Evolutionary conservation across 73 alveolate species (phyloP).

Genomic region (Paramecium tetraurelia): DNA sequence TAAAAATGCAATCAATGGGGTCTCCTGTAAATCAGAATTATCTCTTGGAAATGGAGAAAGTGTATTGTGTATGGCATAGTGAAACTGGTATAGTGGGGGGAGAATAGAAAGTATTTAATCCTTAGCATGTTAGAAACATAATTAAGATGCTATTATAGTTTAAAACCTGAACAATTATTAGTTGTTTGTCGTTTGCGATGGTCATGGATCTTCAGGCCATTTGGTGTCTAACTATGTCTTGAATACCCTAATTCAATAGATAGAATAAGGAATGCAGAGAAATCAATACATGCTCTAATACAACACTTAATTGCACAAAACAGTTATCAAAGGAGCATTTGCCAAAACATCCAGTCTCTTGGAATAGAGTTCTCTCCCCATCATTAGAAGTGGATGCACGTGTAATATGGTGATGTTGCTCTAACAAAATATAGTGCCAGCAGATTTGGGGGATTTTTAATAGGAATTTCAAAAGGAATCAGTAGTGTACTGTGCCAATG

Average conservation of each 20-base stretch:
- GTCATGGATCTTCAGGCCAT: constrained; percentile 81
- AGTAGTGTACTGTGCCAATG: constrained; percentile 74
- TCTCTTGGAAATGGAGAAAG: background rate
- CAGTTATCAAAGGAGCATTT: background rate
- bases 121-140: background rate
- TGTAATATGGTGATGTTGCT: constrained; percentile 33
- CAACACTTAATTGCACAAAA: constrained; percentile 6
- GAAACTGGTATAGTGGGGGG: constrained; percentile 22
- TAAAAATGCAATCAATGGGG: background rate
- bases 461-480: constrained; percentile 31
- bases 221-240: constrained; percentile 70
- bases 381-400: background rate
- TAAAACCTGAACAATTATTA: background rate
- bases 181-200: constrained; percentile 67
- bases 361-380: background rate
- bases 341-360: background rate
- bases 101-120: background rate
- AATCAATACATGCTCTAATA: constrained; percentile 17
- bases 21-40: background rate
- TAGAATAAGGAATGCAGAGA: background rate
- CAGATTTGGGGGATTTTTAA: background rate
- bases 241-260: constrained; percentile 58
- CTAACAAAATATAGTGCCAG: background rate
- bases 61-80: constrained; percentile 15
- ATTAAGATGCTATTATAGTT: background rate